These are phyloP conservation scores for Nectriaceae sp. DNA, from an alignment of 2,329 filamentous ascomycete species.

Conservation along the genomic window DNA sequence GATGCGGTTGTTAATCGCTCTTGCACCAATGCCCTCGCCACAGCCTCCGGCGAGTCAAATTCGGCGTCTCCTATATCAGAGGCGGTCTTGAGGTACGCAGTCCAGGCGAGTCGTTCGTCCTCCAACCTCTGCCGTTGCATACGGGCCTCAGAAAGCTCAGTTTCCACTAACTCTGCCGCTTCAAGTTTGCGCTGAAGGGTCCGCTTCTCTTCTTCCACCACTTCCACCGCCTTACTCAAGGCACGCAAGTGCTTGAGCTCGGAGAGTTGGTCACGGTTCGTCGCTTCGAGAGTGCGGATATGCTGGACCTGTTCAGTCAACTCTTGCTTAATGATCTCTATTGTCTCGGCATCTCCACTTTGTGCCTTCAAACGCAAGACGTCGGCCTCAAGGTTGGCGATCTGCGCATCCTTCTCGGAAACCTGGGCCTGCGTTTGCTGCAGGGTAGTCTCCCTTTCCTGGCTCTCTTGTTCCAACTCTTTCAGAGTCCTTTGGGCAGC, in stretches of 20 bases:
- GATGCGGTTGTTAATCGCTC: conserved; percentile 79
- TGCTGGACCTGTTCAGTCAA: conserved; percentile 91
- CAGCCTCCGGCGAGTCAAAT: conserved; percentile 84
- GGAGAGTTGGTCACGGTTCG: conserved; percentile 74
- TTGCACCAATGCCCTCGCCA: conserved; percentile 81
- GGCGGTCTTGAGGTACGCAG: conserved; percentile 76
- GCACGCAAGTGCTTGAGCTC: conserved; percentile 84
- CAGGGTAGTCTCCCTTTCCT: conserved; percentile 56
- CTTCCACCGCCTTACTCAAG: conserved; percentile 81
- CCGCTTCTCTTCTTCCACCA: conserved; percentile 94
- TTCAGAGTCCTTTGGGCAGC: conserved; percentile 50
- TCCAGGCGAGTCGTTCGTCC: conserved; percentile 86
- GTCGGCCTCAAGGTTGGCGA: conserved; percentile 78
- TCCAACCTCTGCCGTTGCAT: conserved; percentile 85
- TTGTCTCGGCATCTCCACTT: conserved; percentile 81
- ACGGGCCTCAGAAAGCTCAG: conserved; percentile 76
- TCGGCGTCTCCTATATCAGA: conserved; percentile 63
- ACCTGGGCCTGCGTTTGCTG: conserved; percentile 67
- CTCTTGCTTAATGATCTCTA: conserved; percentile 83
- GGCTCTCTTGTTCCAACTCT: conserved; percentile 61
- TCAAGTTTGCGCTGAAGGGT: conserved; percentile 77
- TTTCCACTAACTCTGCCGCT: conserved; percentile 71
- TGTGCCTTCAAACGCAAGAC: conserved; percentile 83
- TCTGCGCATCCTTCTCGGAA: conserved; percentile 67
- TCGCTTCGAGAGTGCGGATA: conserved; percentile 79